These are phyloP conservation scores for Gremmenia infestans DNA, from an alignment of 2,329 filamentous ascomycete genomes.

Conservation along the genomic window DNA sequence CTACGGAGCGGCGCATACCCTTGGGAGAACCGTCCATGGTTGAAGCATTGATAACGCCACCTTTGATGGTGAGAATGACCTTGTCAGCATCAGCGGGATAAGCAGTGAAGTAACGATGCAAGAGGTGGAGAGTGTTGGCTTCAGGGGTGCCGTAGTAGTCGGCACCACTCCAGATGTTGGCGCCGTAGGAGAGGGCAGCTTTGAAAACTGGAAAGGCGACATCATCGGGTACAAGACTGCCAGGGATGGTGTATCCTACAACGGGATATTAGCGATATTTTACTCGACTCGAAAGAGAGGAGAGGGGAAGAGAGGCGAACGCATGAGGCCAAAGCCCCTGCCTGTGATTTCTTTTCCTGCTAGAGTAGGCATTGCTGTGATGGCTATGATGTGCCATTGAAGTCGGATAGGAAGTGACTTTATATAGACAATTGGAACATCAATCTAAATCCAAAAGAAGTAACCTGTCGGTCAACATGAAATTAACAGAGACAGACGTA, in stretches of 20 bases:
- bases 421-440: no score
- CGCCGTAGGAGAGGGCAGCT: constrained; percentile 42
- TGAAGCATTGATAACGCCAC: constrained; percentile 36
- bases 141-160: constrained; percentile 57
- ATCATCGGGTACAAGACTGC: constrained; percentile 34
- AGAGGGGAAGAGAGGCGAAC: background rate
- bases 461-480: no score
- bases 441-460: no score
- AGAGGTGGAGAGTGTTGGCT: constrained; percentile 53
- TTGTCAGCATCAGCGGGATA: constrained; percentile 59
- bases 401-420: no score
- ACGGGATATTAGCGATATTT: background rate
- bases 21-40: constrained; percentile 45
- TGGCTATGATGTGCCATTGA: background rate
- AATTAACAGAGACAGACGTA: no score
- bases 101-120: constrained; percentile 56
- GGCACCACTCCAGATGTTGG: constrained; percentile 54
- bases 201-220: constrained; percentile 50
- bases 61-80: constrained; percentile 59
- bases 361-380: constrained; percentile 9
- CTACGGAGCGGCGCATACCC: constrained; percentile 49
- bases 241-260: constrained; percentile 24
- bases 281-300: background rate
- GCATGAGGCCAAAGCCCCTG: constrained; percentile 50
- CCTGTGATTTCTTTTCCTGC: constrained; percentile 42